Base-by-base conservation (phyloP, 305 asterid species). In the Salvia sclarea region DNA sequence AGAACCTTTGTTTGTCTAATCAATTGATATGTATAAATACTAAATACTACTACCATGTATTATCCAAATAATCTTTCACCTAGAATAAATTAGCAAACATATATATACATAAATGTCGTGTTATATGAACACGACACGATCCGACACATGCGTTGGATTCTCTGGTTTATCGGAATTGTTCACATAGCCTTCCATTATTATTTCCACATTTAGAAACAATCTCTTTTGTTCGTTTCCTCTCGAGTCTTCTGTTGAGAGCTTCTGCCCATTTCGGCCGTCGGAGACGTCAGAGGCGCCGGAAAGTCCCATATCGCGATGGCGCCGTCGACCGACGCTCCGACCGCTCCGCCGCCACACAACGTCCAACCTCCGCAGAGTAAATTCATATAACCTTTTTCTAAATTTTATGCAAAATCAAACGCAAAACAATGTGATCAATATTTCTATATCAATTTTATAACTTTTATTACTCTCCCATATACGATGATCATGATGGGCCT, bases 341-440 rank as follows among this genome's bases (percentile, higher is more conserved):
- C n/a, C n/a, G n/a, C 44, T 20, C 66, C 58, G 66, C 80, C 75
- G 8, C 75, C 65, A 9, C 64, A 50, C 16, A 60, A 66, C 7
- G 56, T 61, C 47, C 61, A 38, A 57, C 49, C 49, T n/a, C 20
- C 49, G 49, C 17, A 8, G 18, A 43, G 49, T 43, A 40, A 40
- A 40, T 40, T 38, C 13, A 10, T 38, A 38, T 38, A 38, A 10
- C 47, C 47, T 40, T 12, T n/a, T n/a, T n/a, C n/a, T n/a, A n/a
- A n/a, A n/a, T n/a, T n/a, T n/a, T n/a, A n/a, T n/a, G n/a, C n/a
- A n/a, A n/a, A n/a, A n/a, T n/a, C n/a, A n/a, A n/a, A n/a, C n/a
- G n/a, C n/a, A n/a, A n/a, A n/a, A n/a, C n/a, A n/a, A 43, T 43
- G 48, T 5, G 8, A 43, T 43, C 18, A 8, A 14, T n/a, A 43